Percentiles rank a stretch among this genome's conserved stretches.
These are phyloP conservation scores for Thymus mandschuricus DNA, from an alignment of 257 asterid species.

Conservation along the genomic window DNA sequence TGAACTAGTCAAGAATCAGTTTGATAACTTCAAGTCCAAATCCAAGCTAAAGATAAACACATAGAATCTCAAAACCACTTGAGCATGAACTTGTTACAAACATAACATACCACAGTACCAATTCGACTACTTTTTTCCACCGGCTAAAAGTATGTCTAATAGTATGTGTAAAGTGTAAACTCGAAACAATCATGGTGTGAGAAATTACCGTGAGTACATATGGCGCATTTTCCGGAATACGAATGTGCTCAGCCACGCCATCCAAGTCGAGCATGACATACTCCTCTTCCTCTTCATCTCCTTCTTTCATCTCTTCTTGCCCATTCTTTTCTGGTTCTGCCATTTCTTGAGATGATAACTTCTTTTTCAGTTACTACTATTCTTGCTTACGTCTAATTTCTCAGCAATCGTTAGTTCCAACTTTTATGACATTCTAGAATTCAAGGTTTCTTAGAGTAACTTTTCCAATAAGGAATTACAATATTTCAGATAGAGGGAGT, in stretches of 20 bases:
- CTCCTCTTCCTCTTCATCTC: constrained; percentile 54
- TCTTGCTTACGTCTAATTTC: too few species aligned
- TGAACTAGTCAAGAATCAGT: not conserved
- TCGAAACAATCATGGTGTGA: constrained; percentile 8
- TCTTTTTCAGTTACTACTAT: not conserved
- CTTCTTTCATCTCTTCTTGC: not conserved
- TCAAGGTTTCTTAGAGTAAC: too few species aligned
- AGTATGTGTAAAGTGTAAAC: not conserved
- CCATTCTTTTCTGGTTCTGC: constrained; percentile 21
- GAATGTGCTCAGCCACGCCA: constrained; percentile 44
- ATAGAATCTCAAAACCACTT: too few species aligned
- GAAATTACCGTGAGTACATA: constrained; percentile 66
- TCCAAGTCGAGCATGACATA: constrained; percentile 71
- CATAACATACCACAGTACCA: not conserved
- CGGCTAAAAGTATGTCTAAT: too few species aligned
- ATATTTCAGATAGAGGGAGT: too few species aligned
- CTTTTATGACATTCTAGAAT: too few species aligned
- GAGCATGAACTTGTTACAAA: not conserved
- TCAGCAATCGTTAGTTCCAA: too few species aligned
- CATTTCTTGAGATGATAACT: constrained; percentile 8
- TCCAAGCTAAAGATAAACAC: too few species aligned
- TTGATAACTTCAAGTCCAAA: not conserved
- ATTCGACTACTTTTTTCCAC: not conserved
- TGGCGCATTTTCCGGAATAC: constrained; percentile 71
- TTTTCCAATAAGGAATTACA: too few species aligned